These are phyloP conservation scores for Crotalaria pallida DNA, from an alignment of 306 rosid genomes.

Conservation along the genomic window DNA sequence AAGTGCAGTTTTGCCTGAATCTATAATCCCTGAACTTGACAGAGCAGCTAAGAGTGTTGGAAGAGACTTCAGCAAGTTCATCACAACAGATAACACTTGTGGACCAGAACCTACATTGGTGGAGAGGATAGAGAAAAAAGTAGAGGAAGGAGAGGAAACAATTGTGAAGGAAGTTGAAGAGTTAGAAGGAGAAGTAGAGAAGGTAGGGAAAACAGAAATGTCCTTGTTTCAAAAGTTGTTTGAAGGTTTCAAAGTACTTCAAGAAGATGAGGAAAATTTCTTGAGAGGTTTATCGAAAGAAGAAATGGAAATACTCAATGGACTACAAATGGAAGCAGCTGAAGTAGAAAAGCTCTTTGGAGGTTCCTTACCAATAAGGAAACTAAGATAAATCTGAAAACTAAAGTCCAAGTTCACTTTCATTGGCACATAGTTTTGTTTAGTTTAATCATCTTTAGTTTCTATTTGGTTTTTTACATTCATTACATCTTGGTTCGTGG, in stretches of 20 bases:
- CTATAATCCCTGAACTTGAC: constrained; percentile 68
- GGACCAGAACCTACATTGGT: constrained; percentile 94
- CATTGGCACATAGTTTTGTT: neutral
- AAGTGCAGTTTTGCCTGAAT: constrained; percentile 75
- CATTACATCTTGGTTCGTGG: neutral
- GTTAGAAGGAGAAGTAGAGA: constrained; percentile 73
- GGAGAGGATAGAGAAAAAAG: constrained; percentile 79
- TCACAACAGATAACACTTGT: constrained; percentile 70
- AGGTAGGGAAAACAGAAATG: constrained; percentile 58
- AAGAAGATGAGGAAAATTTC: constrained; percentile 75
- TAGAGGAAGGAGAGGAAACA: constrained; percentile 78
- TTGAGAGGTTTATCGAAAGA: constrained; percentile 53
- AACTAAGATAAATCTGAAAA: constrained; percentile 44
- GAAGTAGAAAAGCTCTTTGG: constrained; percentile 82
- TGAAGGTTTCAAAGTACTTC: constrained; percentile 65
- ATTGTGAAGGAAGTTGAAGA: constrained; percentile 72
- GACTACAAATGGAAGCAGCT: constrained; percentile 74
- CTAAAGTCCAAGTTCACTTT: neutral
- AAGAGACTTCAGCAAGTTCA: constrained; percentile 72
- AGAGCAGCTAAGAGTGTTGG: constrained; percentile 70
- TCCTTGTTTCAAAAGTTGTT: constrained; percentile 55
- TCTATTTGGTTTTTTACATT: neutral
- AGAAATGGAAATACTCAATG: constrained; percentile 60
- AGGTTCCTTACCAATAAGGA: constrained; percentile 65
- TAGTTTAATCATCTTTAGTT: neutral